Base-by-base conservation (phyloP, 768 basidiomycete genomes). In the Pilatotrama ljubarskyi region DNA sequence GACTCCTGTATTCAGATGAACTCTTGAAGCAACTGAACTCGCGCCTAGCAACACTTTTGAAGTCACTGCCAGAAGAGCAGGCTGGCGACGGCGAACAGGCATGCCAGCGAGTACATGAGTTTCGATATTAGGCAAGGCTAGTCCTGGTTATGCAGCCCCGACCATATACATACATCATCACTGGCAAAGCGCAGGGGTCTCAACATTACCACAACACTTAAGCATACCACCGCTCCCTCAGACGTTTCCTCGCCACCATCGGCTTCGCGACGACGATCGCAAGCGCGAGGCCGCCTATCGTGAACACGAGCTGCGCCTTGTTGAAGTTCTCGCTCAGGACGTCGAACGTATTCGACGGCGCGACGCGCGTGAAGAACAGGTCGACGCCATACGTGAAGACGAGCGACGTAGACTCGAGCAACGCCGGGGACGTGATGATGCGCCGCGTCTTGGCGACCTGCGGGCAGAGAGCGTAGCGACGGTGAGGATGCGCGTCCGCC, bases 241-340 rank as follows among this genome's bases (percentile, higher is more conserved):
- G 72, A 63, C 73, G 75, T 71, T 90, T 93, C 70, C 81, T 75
- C 65, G 73, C 73, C 22, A 95, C 93, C 77, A 95, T 91, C 32
- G 94, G 94, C 70, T 83, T 86, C 20, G 87, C 86, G 37, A 95
- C 71, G n/a, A 85, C 71, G 62, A 97, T 91, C n/a, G 88, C 95
- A 5, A 83, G 67, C 2, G 77, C 80, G 59, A 98, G 72, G 0
- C 83, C 93, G 0, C 76, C 72, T 35, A 96, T 84, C 1, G 94
- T 98, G 26, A 94, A 73, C 63, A 95, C 84, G 22, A 98, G 79
- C 73, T 98, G 96, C 1, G 77, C 80, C 77, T 98, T 97, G 78
- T 98, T 98, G 74, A 98, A 98, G 68, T 79, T 87, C 72, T 95
- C 90, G 66, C 84, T 92, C 8, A 98, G 82, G 24, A 97, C 86